Conservation (phyloP, 345 rosid species). For the Excoecaria cochinchinensis region DNA sequence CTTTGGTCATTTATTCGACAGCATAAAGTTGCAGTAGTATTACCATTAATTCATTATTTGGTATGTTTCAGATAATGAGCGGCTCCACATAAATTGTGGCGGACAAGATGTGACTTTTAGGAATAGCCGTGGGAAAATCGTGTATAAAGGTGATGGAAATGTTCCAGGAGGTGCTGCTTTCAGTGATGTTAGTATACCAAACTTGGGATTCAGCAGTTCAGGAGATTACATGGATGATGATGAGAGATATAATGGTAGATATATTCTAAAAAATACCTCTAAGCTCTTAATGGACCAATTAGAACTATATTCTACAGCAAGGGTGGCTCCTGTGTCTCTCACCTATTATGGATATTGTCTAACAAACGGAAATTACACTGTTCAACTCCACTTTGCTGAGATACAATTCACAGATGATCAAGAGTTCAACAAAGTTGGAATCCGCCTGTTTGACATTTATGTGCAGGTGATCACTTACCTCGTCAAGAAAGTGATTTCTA, state of each 20-base stretch:
- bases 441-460: conserved; percentile 8
- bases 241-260: neutral
- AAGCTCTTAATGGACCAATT: neutral
- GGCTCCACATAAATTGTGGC: neutral
- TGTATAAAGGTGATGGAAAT: neutral
- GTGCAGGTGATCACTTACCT: neutral
- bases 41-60: neutral
- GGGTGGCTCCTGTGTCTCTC: neutral
- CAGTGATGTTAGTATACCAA: neutral
- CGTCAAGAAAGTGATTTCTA: neutral
- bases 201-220: conserved; percentile 14
- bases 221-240: conserved; percentile 7
- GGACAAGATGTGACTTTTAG: neutral
- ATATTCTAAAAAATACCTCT: neutral
- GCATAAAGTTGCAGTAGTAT: neutral
- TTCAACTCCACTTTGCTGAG: conserved; percentile 16
- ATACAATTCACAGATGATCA: neutral
- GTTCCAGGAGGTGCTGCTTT: neutral
- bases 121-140: neutral
- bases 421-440: neutral
- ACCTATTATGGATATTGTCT: conserved; percentile 3
- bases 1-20: too few relatives aligned
- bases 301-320: neutral
- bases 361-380: neutral
- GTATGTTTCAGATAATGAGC: neutral